Evolutionary conservation across 2,329 filamentous ascomycete species (phyloP).

Genomic region (Dactylellina haptotyla): DNA sequence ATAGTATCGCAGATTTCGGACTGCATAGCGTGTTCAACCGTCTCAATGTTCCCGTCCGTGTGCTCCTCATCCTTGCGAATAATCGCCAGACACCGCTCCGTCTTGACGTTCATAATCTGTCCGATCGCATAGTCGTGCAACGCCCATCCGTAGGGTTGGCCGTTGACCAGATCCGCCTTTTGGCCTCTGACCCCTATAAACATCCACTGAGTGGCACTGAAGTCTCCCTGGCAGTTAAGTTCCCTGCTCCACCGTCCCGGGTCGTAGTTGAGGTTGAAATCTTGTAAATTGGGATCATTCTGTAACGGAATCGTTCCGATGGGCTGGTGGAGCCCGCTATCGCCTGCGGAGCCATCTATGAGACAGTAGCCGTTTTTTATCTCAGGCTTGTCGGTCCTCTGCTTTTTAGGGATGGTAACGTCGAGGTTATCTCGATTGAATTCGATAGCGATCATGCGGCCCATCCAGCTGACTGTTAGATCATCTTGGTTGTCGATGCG

Average conservation of each 20-base stretch:
- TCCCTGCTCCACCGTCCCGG: slow-evolving; percentile 4
- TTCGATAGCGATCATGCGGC: slow-evolving; percentile 34
- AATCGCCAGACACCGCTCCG: slow-evolving; percentile 19
- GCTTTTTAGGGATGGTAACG: not conserved
- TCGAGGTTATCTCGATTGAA: slow-evolving; percentile 12
- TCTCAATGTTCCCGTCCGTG: slow-evolving; percentile 10
- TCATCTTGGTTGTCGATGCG: not conserved
- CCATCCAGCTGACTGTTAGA: slow-evolving; percentile 18
- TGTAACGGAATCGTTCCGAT: not conserved
- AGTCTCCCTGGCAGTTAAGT: slow-evolving; percentile 18
- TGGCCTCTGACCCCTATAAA: slow-evolving; percentile 24
- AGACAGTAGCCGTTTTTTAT: slow-evolving; percentile 26
- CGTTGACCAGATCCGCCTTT: slow-evolving; percentile 17
- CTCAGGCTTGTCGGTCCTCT: not conserved
- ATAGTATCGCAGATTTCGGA: slow-evolving; percentile 23
- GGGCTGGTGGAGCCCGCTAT: not conserved
- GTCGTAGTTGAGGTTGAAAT: slow-evolving; percentile 12
- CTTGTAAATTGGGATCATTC: not conserved
- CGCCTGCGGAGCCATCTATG: slow-evolving; percentile 2
- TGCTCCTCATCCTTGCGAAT: not conserved
- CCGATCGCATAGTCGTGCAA: slow-evolving; percentile 28
- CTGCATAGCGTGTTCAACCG: not conserved
- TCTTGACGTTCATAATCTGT: slow-evolving; percentile 19
- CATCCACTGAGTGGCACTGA: not conserved
- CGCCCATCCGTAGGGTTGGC: slow-evolving; percentile 1